phyloP scores from a whole-genome alignment of 1,139 yeast genomes.

The Geotrichum australiense region DNA sequence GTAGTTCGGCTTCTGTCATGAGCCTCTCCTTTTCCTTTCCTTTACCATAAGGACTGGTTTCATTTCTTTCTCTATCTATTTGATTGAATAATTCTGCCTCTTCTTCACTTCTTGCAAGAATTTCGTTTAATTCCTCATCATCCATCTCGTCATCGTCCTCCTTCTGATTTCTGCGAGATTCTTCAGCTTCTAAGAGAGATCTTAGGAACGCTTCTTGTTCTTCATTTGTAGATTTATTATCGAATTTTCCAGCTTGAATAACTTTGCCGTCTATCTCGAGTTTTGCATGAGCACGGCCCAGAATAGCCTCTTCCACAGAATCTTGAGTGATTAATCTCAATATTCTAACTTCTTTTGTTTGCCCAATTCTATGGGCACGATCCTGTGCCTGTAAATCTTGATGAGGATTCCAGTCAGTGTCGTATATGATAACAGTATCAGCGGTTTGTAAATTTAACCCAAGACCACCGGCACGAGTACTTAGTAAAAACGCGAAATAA shows the following conservation, averaged over 20 bases:
- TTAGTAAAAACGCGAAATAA: slow-evolving; percentile 78
- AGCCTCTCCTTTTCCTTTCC: slow-evolving; percentile 42
- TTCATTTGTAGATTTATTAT: slow-evolving; percentile 91
- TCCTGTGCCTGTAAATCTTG: slow-evolving; percentile 99
- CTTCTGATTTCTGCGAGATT: slow-evolving; percentile 43
- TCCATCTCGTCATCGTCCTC: slow-evolving; percentile 53
- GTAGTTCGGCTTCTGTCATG: slow-evolving; percentile 65
- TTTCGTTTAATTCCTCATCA: slow-evolving; percentile 75
- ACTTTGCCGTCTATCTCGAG: slow-evolving; percentile 96
- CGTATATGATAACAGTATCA: slow-evolving; percentile 92
- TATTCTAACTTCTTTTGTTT: slow-evolving; percentile 92
- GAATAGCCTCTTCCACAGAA: slow-evolving; percentile 89
- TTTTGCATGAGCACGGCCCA: slow-evolving; percentile 90
- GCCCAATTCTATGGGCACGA: slow-evolving; percentile 97
- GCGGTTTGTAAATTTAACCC: slow-evolving; percentile 95
- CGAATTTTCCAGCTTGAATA: slow-evolving; percentile 97
- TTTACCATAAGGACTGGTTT: slow-evolving; percentile 7
- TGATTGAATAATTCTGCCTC: slow-evolving; percentile 59
- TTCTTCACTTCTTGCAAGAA: slow-evolving; percentile 73
- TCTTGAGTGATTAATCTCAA: slow-evolving; percentile 85
- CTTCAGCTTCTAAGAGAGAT: slow-evolving; percentile 76
- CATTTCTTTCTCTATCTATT: slow-evolving; percentile 61
- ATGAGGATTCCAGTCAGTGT: slow-evolving; percentile 98
- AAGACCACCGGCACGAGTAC: slow-evolving; percentile 97
- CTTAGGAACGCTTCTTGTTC: slow-evolving; percentile 94